Conservation (phyloP, 495 filamentous ascomycete genomes). For the Tetracladium setigerum region DNA sequence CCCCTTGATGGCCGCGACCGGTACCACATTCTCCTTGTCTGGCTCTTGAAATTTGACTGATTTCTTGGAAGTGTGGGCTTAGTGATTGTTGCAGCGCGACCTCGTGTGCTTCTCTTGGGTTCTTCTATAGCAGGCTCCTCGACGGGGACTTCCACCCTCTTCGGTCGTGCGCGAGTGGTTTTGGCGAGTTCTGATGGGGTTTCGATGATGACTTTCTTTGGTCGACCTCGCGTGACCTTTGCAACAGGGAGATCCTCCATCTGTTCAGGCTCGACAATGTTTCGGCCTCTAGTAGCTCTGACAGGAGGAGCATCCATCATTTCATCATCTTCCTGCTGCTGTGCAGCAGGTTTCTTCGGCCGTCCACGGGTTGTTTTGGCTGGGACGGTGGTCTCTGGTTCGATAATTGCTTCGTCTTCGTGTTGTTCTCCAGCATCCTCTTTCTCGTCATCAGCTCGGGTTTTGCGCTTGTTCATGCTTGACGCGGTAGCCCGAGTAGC, state of each 20-base stretch:
- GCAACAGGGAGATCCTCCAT: constrained; percentile 12
- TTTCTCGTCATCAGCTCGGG: constrained; percentile 33
- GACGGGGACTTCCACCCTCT: constrained; percentile 15
- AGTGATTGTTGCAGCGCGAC: constrained; percentile 27
- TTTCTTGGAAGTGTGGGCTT: constrained; percentile 36
- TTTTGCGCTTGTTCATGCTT: constrained; percentile 35
- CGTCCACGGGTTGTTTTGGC: constrained; percentile 28
- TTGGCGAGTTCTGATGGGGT: constrained; percentile 16
- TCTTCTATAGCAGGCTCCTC: constrained; percentile 19
- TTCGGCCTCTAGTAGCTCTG: constrained; percentile 29
- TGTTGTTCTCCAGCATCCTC: constrained; percentile 31
- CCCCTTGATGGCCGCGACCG: constrained; percentile 13
- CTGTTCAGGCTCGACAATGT: constrained; percentile 16
- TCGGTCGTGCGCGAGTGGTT: constrained; percentile 29
- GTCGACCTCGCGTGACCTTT: constrained; percentile 32
- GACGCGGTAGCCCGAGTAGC: constrained; percentile 22
- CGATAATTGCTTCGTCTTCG: constrained; percentile 28
- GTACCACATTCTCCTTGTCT: constrained; percentile 45
- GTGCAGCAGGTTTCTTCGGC: constrained; percentile 33
- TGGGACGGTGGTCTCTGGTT: constrained; percentile 29
- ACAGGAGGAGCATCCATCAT: constrained; percentile 22
- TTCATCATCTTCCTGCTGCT: constrained; percentile 10
- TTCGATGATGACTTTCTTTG: constrained; percentile 14
- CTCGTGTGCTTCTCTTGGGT: constrained; percentile 24
- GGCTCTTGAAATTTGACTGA: constrained; percentile 48